phyloP scores from a whole-genome alignment of 1,139 yeast genomes.

The Magnusiomyces clavatus region DNA sequence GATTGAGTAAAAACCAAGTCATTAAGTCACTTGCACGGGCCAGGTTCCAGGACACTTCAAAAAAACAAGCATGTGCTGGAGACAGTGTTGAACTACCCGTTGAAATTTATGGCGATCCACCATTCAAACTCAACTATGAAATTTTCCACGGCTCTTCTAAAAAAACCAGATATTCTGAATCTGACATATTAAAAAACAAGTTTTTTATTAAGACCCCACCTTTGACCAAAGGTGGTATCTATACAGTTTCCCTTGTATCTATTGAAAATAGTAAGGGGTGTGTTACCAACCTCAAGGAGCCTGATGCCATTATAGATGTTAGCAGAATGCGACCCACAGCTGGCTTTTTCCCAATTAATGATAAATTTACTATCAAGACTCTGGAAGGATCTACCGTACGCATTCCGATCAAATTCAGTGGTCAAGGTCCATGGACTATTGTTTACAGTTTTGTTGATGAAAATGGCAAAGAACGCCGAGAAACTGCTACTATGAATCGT shows the following conservation, averaged over 20 bases:
- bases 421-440: conserved; percentile 45
- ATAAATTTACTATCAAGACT: conserved; percentile 23
- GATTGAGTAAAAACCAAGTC: conserved; percentile 25
- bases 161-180: conserved; percentile 37
- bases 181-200: conserved; percentile 37
- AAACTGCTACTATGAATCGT: conserved; percentile 2
- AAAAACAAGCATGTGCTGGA: conserved; percentile 39
- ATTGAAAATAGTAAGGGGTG: conserved; percentile 72
- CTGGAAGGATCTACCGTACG: conserved; percentile 51
- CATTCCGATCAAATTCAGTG: conserved; percentile 51
- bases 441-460: conserved; percentile 28
- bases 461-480: conserved; percentile 10
- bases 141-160: conserved; percentile 45
- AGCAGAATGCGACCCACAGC: conserved; percentile 60
- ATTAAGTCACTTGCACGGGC: conserved; percentile 35
- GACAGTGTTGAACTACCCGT: conserved; percentile 46
- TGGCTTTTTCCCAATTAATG: conserved; percentile 37
- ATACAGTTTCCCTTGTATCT: conserved; percentile 52
- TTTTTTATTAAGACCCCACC: conserved; percentile 46
- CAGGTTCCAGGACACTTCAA: conserved; percentile 23
- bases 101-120: conserved; percentile 65
- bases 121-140: conserved; percentile 66
- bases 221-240: conserved; percentile 60
- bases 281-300: conserved; percentile 53
- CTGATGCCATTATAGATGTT: conserved; percentile 54